phyloP scores from a whole-genome alignment of 352 stramenopile genomes.

The Poterioochromonas sp. region DNA sequence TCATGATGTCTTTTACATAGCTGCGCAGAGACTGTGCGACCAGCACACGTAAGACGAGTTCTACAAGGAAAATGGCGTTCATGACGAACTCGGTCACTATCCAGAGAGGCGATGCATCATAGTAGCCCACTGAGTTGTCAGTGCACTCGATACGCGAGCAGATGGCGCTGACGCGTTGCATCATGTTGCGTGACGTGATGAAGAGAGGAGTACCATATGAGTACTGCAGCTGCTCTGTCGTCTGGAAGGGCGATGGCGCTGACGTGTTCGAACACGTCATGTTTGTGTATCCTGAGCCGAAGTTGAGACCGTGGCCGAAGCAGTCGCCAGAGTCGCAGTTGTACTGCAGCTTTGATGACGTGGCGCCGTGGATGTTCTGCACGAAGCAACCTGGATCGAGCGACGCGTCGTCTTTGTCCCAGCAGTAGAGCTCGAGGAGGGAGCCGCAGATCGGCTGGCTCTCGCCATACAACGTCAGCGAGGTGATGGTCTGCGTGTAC shows the following conservation, averaged over 20 bases:
- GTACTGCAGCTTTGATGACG: background rate
- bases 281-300: background rate
- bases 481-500: background rate
- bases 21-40: background rate
- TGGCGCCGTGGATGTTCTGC: background rate
- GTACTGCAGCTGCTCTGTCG: background rate
- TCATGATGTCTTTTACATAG: constrained; percentile 2
- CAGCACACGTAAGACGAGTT: background rate
- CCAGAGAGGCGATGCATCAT: background rate
- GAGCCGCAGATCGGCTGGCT: background rate
- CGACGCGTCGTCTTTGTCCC: background rate
- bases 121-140: background rate
- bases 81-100: background rate
- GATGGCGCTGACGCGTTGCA: background rate
- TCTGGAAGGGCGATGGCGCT: background rate
- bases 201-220: background rate
- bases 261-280: background rate
- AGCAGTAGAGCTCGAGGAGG: background rate
- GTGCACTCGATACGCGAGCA: constrained; percentile 10
- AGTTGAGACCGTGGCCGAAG: constrained; percentile 9
- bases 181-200: background rate
- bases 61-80: background rate
- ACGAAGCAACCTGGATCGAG: constrained; percentile 5
- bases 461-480: background rate
- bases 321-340: background rate